A percentile compares a stretch with the other conserved stretches of the same genome.
phyloP scores from a whole-genome alignment of 768 basidiomycete species.

The Lentinula aciculospora region DNA sequence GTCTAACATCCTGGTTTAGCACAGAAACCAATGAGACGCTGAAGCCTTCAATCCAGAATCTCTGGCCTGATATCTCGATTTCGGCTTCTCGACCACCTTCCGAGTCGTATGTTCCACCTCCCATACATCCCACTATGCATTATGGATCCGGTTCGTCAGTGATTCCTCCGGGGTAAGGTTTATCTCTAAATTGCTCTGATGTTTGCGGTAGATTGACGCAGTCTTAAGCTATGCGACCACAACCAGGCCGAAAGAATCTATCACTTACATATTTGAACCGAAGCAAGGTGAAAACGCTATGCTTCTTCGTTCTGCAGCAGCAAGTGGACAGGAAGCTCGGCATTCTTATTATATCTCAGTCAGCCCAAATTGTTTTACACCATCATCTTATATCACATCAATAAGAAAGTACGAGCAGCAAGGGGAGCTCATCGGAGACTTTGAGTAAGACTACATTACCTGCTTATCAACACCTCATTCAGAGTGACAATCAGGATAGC shows the following conservation, averaged over 20 bases:
- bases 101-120: slow-evolving; percentile 15
- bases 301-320: slow-evolving; percentile 25
- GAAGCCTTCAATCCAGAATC: slow-evolving; percentile 6
- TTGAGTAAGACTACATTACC: slow-evolving; percentile 29
- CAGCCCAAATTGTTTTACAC: slow-evolving; percentile 44
- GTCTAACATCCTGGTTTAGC: not conserved
- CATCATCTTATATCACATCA: slow-evolving; percentile 41
- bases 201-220: not conserved
- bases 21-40: not conserved
- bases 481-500: slow-evolving; percentile 21
- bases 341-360: slow-evolving; percentile 40
- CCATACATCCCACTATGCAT: slow-evolving; percentile 20
- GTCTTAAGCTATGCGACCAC: slow-evolving; percentile 20
- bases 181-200: not conserved
- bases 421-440: slow-evolving; percentile 41
- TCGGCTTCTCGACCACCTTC: slow-evolving; percentile 2
- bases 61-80: slow-evolving; percentile 15
- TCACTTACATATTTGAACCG: slow-evolving; percentile 35
- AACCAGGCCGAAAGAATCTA: slow-evolving; percentile 21
- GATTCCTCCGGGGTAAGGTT: slow-evolving; percentile 24
- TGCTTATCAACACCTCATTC: not conserved
- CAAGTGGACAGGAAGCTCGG: slow-evolving; percentile 19
- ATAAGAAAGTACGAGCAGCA: slow-evolving; percentile 32
- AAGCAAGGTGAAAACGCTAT: slow-evolving; percentile 30
- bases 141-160: slow-evolving; percentile 15